Conservation (phyloP, 805 yeast genomes). For the Kuraishia piskuri region DNA sequence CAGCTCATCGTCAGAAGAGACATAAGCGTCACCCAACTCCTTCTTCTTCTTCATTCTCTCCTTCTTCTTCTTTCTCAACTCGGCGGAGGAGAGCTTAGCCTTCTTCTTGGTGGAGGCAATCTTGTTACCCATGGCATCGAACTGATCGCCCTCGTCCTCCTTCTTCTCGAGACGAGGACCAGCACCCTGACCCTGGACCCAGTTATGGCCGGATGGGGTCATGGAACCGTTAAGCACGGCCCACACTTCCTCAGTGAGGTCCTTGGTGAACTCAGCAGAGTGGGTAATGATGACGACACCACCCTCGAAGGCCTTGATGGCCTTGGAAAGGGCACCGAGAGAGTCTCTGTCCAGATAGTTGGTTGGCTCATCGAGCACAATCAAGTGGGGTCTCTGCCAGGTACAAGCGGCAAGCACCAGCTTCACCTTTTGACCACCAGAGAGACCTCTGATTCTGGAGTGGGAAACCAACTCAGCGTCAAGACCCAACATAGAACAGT, state of each 20-base stretch:
- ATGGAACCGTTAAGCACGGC: slow-evolving; percentile 96
- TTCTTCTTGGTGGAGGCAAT: slow-evolving; percentile 93
- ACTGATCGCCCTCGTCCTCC: slow-evolving; percentile 95
- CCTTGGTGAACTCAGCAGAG: slow-evolving; percentile 99
- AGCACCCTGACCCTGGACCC: slow-evolving; percentile 99
- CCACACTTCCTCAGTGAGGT: slow-evolving; percentile 99
- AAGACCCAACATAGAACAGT: slow-evolving; percentile 97
- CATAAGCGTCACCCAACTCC: slow-evolving; percentile 99
- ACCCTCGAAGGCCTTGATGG: slow-evolving; percentile 97
- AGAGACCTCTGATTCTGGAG: slow-evolving; percentile 99
- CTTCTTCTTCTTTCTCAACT: slow-evolving; percentile 99
- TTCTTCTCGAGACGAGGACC: slow-evolving; percentile 99
- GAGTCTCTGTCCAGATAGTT: slow-evolving; percentile 99
- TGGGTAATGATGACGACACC: slow-evolving; percentile 99
- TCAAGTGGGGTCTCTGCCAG: slow-evolving; percentile 99
- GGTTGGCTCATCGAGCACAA: slow-evolving; percentile 99
- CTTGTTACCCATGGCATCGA: slow-evolving; percentile 99
- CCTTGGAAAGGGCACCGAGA: slow-evolving; percentile 98
- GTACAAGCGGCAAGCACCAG: slow-evolving; percentile 99
- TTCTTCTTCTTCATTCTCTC: slow-evolving; percentile 99
- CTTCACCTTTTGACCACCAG: slow-evolving; percentile 99
- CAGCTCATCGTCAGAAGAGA: slow-evolving; percentile 89
- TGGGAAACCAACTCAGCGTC: slow-evolving; percentile 99
- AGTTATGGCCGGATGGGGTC: slow-evolving; percentile 99
- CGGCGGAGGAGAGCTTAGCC: slow-evolving; percentile 97